These are phyloP conservation scores for Melastoma candidum DNA, from an alignment of 441 rosid genomes.

Conservation along the genomic window DNA sequence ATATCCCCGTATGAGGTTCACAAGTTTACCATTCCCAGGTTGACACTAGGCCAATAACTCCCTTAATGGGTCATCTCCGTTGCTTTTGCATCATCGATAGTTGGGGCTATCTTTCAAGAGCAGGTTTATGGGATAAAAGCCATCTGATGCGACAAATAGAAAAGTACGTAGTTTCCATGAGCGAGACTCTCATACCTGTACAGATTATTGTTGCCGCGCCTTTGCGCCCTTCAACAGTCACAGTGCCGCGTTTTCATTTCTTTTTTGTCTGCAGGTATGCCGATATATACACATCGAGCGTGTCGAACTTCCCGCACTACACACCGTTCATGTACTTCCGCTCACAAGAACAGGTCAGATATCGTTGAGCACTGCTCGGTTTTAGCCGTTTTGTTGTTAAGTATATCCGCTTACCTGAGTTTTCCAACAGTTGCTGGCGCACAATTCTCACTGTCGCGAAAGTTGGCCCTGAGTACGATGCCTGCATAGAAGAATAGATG, in stretches of 20 bases:
- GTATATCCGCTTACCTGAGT: background rate
- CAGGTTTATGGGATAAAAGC: constrained; percentile 95
- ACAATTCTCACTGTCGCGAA: constrained; percentile 42
- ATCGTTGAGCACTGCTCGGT: background rate
- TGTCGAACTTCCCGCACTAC: constrained; percentile 76
- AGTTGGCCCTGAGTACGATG: constrained; percentile 22
- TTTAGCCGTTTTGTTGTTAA: background rate
- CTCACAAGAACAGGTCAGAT: constrained; percentile 79
- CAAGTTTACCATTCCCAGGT: background rate
- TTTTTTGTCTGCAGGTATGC: constrained; percentile 55
- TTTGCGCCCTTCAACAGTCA: too few species aligned
- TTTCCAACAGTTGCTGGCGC: constrained; percentile 68
- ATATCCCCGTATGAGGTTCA: background rate
- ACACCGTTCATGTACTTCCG: constrained; percentile 90
- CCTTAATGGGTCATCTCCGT: too few species aligned
- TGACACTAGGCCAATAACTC: too few species aligned
- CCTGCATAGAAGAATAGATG: constrained; percentile 2
- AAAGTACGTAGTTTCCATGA: constrained; percentile 40
- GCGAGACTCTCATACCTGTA: background rate
- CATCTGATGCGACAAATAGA: constrained; percentile 96
- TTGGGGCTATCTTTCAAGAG: constrained; percentile 97
- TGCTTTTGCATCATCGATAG: constrained; percentile 26
- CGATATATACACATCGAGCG: constrained; percentile 87
- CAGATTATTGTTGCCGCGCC: too few species aligned
- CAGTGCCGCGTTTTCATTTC: background rate